Base-by-base conservation (phyloP, 495 filamentous ascomycete genomes). In the Stereocaulon alpinum region DNA sequence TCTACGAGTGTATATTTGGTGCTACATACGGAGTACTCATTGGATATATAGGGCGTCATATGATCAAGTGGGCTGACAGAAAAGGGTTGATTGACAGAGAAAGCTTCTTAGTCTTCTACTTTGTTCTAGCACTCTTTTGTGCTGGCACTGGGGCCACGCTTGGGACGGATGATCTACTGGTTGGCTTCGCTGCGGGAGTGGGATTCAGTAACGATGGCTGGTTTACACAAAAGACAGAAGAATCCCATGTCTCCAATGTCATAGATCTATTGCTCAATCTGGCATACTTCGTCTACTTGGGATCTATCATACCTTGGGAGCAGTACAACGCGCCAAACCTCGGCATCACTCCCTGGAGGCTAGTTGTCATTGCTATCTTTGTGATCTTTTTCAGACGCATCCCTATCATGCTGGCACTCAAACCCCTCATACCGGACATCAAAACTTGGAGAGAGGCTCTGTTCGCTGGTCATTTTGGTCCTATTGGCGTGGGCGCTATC, bases 171-270 rank as follows among this genome's bases (percentile, higher is more conserved):
- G 94, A 99, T 68, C 75, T 99, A n/a, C 80, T 99, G 29, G 89
- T 99, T 43, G 94, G 94, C 42, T 99, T 99, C 66, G 82, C 91
- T 18, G 88, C 86, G 44, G 94, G 94, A 57, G 92, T 97, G 27
- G 94, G 93, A 27, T 99, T 99, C 76, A 95, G 89, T 64, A 97
- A 99, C 68, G 94, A 97, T 68, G 94, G 94, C 56, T 99, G 94
- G 94, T 99, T 97, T 68, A 88, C 86, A 12, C 87, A 96, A 68
- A 96, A 96, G 76, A 99, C 94, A 0, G 94, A 99, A 68, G 94
- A 99, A 66, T 89, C 94, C 1, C 92, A 96, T 68, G 94, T 99
- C 24, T 96, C 93, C 68, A 96, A 97, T 82, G 94, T 99, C 71
- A 96, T 99, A 69, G 94, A 99, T 77, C 72, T 99, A 64, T 73